Conservation (phyloP, 2,329 filamentous ascomycete genomes). For the Diaporthe helianthi region DNA sequence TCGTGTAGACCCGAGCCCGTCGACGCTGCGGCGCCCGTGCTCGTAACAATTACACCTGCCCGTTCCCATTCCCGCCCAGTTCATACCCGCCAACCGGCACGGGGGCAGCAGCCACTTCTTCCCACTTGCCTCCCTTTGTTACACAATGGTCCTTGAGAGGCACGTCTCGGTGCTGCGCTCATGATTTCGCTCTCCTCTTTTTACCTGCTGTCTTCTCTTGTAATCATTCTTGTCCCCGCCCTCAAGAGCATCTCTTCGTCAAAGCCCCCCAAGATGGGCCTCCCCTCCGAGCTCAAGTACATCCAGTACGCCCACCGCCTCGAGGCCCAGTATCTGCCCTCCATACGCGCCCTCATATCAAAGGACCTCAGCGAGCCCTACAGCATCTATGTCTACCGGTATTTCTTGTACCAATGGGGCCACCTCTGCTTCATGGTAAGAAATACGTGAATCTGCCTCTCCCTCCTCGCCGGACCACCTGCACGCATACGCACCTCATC, state of each 20-base stretch:
- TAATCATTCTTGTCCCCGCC: constrained; percentile 24
- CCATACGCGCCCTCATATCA: constrained; percentile 91
- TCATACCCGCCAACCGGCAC: constrained; percentile 11
- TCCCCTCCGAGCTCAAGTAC: constrained; percentile 60
- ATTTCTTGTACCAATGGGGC: constrained; percentile 97
- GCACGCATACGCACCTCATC: constrained; percentile 22
- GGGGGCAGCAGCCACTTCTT: constrained; percentile 10
- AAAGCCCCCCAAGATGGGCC: constrained; percentile 33
- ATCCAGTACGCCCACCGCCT: constrained; percentile 68
- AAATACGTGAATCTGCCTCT: neutral
- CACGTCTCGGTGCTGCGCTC: constrained; percentile 17
- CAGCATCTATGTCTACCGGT: constrained; percentile 98
- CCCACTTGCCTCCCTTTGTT: neutral
- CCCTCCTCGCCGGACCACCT: neutral
- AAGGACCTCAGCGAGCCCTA: constrained; percentile 98
- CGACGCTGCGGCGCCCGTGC: neutral
- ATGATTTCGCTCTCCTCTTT: constrained; percentile 32
- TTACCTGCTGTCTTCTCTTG: constrained; percentile 30
- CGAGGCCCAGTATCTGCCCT: constrained; percentile 73
- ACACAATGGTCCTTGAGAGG: constrained; percentile 14
- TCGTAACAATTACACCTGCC: neutral
- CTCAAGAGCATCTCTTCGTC: constrained; percentile 16
- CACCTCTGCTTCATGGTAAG: constrained; percentile 93
- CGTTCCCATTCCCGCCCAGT: neutral
- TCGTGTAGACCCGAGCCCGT: neutral